Base-by-base conservation (phyloP, 129 eudicot species). In the Dittrichia graveolens region DNA sequence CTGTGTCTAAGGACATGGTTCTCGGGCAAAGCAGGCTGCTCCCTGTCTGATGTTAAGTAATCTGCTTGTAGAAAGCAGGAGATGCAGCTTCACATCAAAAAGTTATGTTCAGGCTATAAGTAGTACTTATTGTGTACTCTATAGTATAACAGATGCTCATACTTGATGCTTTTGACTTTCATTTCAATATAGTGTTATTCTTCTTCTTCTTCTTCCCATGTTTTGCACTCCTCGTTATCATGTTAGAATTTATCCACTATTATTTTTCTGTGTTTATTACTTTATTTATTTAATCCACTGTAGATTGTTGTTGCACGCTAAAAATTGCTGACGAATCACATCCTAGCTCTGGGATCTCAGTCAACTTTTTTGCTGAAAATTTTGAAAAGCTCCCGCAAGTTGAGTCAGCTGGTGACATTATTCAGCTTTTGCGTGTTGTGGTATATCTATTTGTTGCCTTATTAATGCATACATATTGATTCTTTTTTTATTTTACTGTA, bases 371-470 rank as follows among this genome's bases (percentile, higher is more conserved):
- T 83, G 94, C 83, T 81, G 88, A 83, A 83, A 73, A 75, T 72
- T 81, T 88, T 88, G 94, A 78, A 42, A 84, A 76, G 82, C 97
- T 95, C 62, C 99, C 97, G 35, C 63, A 55, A 10, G 85, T 88
- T 65, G 81, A 79, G 77, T 77, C 78, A 60, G 78, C 71, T 71
- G 96, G 96, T 43, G 97, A 94, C 78, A 88, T 95, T 49, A 78
- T 95, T 70, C 80, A 81, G 83, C 84, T 95, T 59, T 81, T 84
- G 46, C 90, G 68, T 3, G 94, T 94, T 66, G 75, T 82, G 95
- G 98, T 90, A 85, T 43, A 24, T 54, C 37, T n/a, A 7, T 76
- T 68, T 48, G 50, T 76, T 69, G 19, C 37, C 39, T 65, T 37
- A 14, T 50, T 57, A 14, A 35, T 48, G 24, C 56, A 16, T 55